phyloP scores from a whole-genome alignment of 2,329 filamentous ascomycete genomes.

The Alternaria infectoria region DNA sequence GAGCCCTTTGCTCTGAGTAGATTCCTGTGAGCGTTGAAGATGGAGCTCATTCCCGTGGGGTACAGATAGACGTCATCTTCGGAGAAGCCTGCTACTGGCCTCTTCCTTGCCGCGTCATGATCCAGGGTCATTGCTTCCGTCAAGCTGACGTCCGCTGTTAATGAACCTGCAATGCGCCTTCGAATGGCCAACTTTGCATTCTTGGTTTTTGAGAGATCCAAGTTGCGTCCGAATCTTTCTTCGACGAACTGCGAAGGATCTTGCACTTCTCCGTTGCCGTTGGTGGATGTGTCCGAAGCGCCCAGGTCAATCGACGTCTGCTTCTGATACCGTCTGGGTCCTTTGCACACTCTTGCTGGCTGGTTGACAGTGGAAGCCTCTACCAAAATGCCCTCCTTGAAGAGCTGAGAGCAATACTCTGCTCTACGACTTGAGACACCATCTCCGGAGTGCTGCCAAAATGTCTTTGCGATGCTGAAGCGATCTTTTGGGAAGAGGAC shows the following conservation, averaged over 20 bases:
- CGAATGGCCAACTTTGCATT: constrained; percentile 86
- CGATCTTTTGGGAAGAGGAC: constrained; percentile 73
- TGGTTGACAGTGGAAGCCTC: constrained; percentile 52
- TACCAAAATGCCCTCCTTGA: constrained; percentile 71
- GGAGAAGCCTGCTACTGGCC: constrained; percentile 66
- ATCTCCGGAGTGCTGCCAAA: constrained; percentile 96
- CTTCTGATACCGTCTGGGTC: constrained; percentile 81
- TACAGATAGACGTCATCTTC: constrained; percentile 91
- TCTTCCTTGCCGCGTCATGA: constrained; percentile 47
- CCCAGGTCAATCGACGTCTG: constrained; percentile 58
- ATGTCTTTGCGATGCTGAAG: constrained; percentile 82
- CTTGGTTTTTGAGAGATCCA: constrained; percentile 78
- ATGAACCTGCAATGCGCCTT: constrained; percentile 84
- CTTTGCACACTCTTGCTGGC: constrained; percentile 62
- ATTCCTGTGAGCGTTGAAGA: constrained; percentile 84
- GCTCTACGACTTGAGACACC: constrained; percentile 89
- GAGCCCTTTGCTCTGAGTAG: constrained; percentile 68
- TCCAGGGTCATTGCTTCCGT: constrained; percentile 63
- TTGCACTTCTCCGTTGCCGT: constrained; percentile 53
- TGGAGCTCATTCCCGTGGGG: constrained; percentile 92
- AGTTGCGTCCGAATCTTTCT: constrained; percentile 90
- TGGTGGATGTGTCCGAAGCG: constrained; percentile 15
- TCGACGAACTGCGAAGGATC: constrained; percentile 87
- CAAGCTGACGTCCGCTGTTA: constrained; percentile 75
- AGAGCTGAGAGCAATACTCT: constrained; percentile 82